Base-by-base conservation (phyloP, 768 basidiomycete species). In the Myochromella boudieri region DNA sequence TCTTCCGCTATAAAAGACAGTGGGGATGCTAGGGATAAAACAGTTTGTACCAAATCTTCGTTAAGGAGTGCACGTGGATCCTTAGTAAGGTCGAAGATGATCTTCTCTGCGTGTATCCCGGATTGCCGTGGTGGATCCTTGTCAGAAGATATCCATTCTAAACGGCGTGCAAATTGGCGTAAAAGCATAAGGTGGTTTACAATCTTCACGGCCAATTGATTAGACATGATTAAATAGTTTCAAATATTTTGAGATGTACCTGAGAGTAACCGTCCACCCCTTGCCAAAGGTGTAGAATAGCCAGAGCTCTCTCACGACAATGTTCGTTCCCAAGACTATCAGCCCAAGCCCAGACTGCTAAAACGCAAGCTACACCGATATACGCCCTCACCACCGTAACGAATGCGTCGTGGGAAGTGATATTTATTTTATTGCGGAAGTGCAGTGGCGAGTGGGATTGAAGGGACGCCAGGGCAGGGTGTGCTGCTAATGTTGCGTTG, bases 281-380 rank as follows among this genome's bases (percentile, higher is more conserved):
- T 64, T 87, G 84, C 85, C 84, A 87, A 18, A 86, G 46, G 4
- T 77, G 74, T 42, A 91, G 48, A 12, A 90, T 71, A 6, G 76
- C 79, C 6, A 91, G 65, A 1, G 78, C 71, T 37, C 82, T 76
- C 55, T 87, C 83, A 9, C 85, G 76, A 57, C 84, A 85, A 10
- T 65, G 65, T 46, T 80, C 75, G 44, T 82, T 77, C 1, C 83
- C 84, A 15, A 87, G 67, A 60, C 86, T 87, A 55, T 91, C 89
- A 10, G 88, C 80, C 85, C 87, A 92, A 3, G 86, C 84, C 58
- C 84, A 84, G 26, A 86, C 84, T 1, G 81, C 81, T 11, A 91
- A 65, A 11, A 88, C 80, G 41, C 75, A 72, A 2, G 82, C 73
- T 6, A 90, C 73, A 1, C 89, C 89, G 37, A 90, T 65, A 51